Evolutionary conservation across 2,329 filamentous ascomycete species (phyloP).

Genomic region (Fusarium keratoplasticum): DNA sequence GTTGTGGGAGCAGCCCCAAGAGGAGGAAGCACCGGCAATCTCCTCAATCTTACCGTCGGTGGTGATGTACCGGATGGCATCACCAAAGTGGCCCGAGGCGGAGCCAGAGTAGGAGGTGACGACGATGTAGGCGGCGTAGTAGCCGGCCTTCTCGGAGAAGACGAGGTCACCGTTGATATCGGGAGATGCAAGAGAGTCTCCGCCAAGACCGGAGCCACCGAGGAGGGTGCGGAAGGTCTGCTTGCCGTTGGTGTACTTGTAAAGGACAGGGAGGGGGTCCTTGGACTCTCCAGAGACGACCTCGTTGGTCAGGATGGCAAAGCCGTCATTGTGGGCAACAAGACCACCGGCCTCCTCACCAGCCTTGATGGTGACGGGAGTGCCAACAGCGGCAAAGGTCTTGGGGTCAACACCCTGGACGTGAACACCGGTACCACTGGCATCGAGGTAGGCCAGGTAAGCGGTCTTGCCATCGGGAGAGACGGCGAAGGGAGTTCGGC

Average conservation of each 20-base stretch:
- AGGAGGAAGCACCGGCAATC: constrained; percentile 64
- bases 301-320: constrained; percentile 71
- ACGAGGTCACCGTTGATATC: constrained; percentile 73
- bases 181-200: constrained; percentile 62
- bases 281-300: constrained; percentile 61
- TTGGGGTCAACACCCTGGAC: constrained; percentile 66
- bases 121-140: constrained; percentile 73
- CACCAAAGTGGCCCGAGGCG: constrained; percentile 68
- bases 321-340: constrained; percentile 72
- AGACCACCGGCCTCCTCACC: constrained; percentile 71
- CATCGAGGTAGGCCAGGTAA: constrained; percentile 70
- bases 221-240: constrained; percentile 70
- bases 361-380: constrained; percentile 61
- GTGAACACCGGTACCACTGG: constrained; percentile 65
- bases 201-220: constrained; percentile 66
- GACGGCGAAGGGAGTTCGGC: constrained; percentile 71
- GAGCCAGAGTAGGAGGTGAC: constrained; percentile 67
- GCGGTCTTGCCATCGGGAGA: constrained; percentile 70
- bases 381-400: constrained; percentile 66
- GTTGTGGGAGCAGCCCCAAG: constrained; percentile 74
- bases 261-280: constrained; percentile 67
- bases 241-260: constrained; percentile 66
- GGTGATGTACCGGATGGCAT: constrained; percentile 59
- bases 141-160: constrained; percentile 64
- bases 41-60: constrained; percentile 63